These are phyloP conservation scores for Fusarium torulosum DNA, from an alignment of 2,329 filamentous ascomycete species.

Conservation along the genomic window DNA sequence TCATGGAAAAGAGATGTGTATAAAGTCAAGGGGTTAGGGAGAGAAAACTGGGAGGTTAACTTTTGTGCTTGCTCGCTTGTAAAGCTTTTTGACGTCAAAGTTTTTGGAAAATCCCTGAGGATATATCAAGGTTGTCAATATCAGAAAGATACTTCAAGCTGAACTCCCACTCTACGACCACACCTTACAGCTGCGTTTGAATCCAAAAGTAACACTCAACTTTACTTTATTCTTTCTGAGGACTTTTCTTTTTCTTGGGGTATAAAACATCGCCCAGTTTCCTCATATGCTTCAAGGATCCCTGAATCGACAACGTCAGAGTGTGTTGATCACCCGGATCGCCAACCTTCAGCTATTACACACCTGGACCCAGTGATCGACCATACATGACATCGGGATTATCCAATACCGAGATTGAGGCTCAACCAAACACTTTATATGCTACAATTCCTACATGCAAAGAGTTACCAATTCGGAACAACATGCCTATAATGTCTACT, in stretches of 20 bases:
- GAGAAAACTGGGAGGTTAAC: not conserved
- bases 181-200: not conserved
- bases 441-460: not conserved
- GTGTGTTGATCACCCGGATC: slow-evolving; percentile 30
- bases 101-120: not conserved
- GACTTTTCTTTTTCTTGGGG: not conserved
- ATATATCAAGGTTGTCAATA: slow-evolving; percentile 1
- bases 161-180: not conserved
- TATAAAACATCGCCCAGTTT: slow-evolving; percentile 4
- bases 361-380: slow-evolving; percentile 35
- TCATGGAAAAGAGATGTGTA: slow-evolving; percentile 18
- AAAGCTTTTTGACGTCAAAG: slow-evolving; percentile 10
- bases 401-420: slow-evolving; percentile 39
- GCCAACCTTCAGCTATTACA: slow-evolving; percentile 9
- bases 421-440: slow-evolving; percentile 34
- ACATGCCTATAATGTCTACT: slow-evolving; percentile 25
- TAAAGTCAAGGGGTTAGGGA: slow-evolving; percentile 24
- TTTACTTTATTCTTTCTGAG: not conserved
- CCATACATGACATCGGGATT: slow-evolving; percentile 41
- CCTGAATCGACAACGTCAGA: slow-evolving; percentile 37
- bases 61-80: slow-evolving; percentile 5
- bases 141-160: not conserved
- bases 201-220: not conserved
- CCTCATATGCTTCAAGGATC: slow-evolving; percentile 29
- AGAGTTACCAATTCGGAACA: slow-evolving; percentile 3